phyloP scores from a whole-genome alignment of 176 grass and related monocot genomes.

The Triticum dicoccoides region DNA sequence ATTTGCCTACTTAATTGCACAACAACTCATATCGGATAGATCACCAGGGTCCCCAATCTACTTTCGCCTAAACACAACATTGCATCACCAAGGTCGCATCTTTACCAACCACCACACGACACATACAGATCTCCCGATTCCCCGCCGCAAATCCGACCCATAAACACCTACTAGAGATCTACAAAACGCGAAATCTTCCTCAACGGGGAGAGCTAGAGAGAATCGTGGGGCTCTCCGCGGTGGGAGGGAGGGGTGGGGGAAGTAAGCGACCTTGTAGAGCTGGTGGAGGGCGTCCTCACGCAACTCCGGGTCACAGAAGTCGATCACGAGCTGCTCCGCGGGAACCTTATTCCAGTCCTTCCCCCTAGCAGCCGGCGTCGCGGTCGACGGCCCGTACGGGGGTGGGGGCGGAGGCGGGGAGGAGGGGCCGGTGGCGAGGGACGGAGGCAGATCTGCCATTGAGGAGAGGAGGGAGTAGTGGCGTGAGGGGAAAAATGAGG shows the following conservation, averaged over 20 bases:
- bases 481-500: neutral
- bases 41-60: neutral
- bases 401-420: slow-evolving; percentile 18
- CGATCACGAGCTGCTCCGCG: slow-evolving; percentile 75
- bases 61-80: neutral
- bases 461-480: neutral
- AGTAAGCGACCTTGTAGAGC: slow-evolving; percentile 62
- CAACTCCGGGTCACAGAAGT: slow-evolving; percentile 73
- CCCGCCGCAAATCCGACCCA: neutral
- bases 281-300: slow-evolving; percentile 66
- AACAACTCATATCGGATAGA: neutral
- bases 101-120: neutral
- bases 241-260: neutral
- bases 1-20: neutral
- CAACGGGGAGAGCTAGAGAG: neutral
- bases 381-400: neutral
- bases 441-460: slow-evolving; percentile 65
- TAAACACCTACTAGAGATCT: neutral
- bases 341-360: slow-evolving; percentile 64
- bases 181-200: neutral
- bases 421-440: slow-evolving; percentile 39
- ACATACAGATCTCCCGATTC: neutral
- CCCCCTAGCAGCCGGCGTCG: neutral
- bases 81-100: neutral
- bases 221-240: neutral